These are phyloP conservation scores for Camillea tinctor DNA, from an alignment of 2,329 filamentous ascomycete genomes.

Conservation along the genomic window DNA sequence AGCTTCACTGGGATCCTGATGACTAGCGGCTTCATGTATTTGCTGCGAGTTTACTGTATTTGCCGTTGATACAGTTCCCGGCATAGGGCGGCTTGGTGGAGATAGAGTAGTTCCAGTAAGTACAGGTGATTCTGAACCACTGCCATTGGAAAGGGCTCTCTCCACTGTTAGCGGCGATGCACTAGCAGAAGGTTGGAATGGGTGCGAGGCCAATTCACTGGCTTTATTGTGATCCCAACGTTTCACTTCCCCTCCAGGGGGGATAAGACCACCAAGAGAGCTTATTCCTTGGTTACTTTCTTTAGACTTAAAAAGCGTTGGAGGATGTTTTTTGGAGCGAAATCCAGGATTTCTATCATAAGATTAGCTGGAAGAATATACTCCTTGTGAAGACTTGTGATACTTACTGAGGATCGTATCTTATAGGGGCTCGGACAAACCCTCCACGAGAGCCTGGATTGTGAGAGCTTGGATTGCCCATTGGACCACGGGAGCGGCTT, in stretches of 20 bases:
- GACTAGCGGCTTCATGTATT: no score
- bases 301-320: background rate
- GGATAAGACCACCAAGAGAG: conserved; percentile 18
- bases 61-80: no score
- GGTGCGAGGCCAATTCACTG: background rate
- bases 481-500: no score
- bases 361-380: background rate
- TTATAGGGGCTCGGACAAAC: background rate
- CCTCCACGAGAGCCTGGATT: no score
- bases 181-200: background rate
- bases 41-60: no score
- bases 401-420: background rate
- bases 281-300: background rate
- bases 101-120: no score
- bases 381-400: background rate
- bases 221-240: conserved; percentile 5
- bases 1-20: no score
- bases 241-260: conserved; percentile 14
- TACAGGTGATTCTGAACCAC: no score
- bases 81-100: no score
- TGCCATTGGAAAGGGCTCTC: no score
- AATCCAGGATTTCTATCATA: conserved; percentile 3
- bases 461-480: no score
- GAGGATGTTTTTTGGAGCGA: background rate
- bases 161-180: no score